Evolutionary conservation across 768 basidiomycete genomes (phyloP).

Genomic region (Pisolithus orientalis): DNA sequence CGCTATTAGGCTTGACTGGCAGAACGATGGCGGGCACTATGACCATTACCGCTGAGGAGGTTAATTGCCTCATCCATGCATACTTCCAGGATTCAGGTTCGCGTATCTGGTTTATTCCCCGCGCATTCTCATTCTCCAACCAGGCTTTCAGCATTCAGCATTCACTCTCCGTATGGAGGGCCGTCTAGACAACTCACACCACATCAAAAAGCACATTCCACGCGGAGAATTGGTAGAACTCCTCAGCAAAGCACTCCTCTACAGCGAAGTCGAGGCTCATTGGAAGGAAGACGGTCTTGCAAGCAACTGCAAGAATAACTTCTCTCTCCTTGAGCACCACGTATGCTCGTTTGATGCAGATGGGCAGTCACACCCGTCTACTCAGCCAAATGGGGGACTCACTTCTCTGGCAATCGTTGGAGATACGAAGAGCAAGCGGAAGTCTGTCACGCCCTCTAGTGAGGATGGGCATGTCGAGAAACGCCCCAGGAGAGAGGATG

Average conservation of each 20-base stretch:
- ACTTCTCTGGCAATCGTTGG: conserved; percentile 2
- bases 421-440: conserved; percentile 41
- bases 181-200: conserved; percentile 61
- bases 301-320: conserved; percentile 59
- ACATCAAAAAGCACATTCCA: conserved; percentile 67
- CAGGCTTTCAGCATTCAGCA: conserved; percentile 78
- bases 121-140: conserved; percentile 5
- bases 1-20: neutral
- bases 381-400: conserved; percentile 14
- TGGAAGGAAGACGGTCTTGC: conserved; percentile 62
- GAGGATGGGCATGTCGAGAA: conserved; percentile 56
- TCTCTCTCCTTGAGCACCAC: conserved; percentile 73
- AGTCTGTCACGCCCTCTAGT: conserved; percentile 40
- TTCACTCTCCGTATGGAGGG: conserved; percentile 75
- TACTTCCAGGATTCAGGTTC: conserved; percentile 80
- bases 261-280: conserved; percentile 78
- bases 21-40: conserved; percentile 38
- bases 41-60: conserved; percentile 71
- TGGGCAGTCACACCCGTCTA: conserved; percentile 10
- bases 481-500: conserved; percentile 46
- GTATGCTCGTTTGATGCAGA: conserved; percentile 53
- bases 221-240: conserved; percentile 80
- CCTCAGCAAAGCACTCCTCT: conserved; percentile 73
- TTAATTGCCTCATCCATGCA: conserved; percentile 80
- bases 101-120: neutral